Base-by-base conservation (phyloP, 441 rosid species). In the Gossypium davidsonii region DNA sequence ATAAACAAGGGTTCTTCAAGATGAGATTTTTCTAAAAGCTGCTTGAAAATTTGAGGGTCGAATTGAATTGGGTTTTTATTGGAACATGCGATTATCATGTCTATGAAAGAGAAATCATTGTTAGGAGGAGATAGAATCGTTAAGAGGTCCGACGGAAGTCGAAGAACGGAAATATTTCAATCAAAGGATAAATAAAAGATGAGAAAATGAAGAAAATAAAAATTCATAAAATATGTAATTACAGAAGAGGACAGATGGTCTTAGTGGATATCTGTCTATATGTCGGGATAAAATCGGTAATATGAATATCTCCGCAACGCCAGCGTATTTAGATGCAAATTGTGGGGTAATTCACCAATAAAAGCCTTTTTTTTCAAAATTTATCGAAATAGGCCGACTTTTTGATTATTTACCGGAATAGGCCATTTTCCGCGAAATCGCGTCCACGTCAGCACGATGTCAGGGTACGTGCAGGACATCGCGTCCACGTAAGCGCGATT, bases 221-320 rank as follows among this genome's bases (percentile, higher is more conserved):
- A 4, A 28, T 4, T 28, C 17, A 8, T 31, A 4, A 49, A 25
- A 68, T 68, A 68, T 67, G 23, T 48, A 67, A 67, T 49, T 46
- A 49, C 44, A 28, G 3, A 67, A 48, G 23, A 21, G 58, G 58
- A 67, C 71, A 25, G 2, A 2, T 14, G 83, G 80, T 69, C 75
- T 53, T 59, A 12, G 57, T 11, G 61, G 60, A 52, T 39, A 73
- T 72, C 69, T 1, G 46, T 31, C 48, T 2, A 7, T 1, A 6
- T 15, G 3, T 14, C 6, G 65, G 20, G 65, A 10, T 15, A 34
- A 15, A 62, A 34, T 7, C 44, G 48, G 14, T 61, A 34, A 34
- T 31, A 0, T 7, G 10, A 34, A 15, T 15, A 48, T 11, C 3
- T 80, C 11, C 11, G 14, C 14, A 42, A 42, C 48, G 11, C 0